phyloP scores from a whole-genome alignment of 169 alveolate genomes.

The Blepharisma undulans region DNA sequence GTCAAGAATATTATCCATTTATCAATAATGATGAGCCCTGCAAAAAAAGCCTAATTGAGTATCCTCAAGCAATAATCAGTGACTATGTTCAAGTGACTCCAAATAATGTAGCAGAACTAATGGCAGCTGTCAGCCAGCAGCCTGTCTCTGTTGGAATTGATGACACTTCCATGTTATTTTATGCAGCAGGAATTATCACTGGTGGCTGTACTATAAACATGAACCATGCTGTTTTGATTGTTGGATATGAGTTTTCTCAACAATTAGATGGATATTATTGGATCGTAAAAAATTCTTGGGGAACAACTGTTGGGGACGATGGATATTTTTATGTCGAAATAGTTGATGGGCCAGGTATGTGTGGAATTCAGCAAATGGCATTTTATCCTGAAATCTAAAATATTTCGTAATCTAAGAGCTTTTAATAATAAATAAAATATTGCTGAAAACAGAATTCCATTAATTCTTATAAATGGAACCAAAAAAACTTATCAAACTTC shows the following conservation, averaged over 20 bases:
- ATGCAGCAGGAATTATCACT: slow-evolving; percentile 74
- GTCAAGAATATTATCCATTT: slow-evolving; percentile 75
- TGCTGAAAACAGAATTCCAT: neutral
- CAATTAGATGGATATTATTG: neutral
- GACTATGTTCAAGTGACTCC: slow-evolving; percentile 60
- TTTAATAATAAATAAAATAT: no score
- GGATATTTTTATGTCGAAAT: neutral
- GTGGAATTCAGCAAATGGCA: no score
- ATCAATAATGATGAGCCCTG: slow-evolving; percentile 50
- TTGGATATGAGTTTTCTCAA: slow-evolving; percentile 77
- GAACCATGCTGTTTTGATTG: slow-evolving; percentile 85
- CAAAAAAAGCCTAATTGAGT: slow-evolving; percentile 8
- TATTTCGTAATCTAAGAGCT: neutral
- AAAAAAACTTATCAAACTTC: neutral
- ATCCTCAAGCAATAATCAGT: slow-evolving; percentile 35
- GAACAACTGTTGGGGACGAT: neutral
- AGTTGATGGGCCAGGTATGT: neutral
- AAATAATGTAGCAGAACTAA: slow-evolving; percentile 49
- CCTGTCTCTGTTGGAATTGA: slow-evolving; percentile 93
- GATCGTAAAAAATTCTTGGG: neutral
- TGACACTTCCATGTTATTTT: slow-evolving; percentile 90
- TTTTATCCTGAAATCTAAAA: no score
- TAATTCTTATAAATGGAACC: neutral
- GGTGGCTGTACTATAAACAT: slow-evolving; percentile 74
- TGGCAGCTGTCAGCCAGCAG: slow-evolving; percentile 56